Base-by-base conservation (phyloP, 345 rosid genomes). In the Angophora floribunda region DNA sequence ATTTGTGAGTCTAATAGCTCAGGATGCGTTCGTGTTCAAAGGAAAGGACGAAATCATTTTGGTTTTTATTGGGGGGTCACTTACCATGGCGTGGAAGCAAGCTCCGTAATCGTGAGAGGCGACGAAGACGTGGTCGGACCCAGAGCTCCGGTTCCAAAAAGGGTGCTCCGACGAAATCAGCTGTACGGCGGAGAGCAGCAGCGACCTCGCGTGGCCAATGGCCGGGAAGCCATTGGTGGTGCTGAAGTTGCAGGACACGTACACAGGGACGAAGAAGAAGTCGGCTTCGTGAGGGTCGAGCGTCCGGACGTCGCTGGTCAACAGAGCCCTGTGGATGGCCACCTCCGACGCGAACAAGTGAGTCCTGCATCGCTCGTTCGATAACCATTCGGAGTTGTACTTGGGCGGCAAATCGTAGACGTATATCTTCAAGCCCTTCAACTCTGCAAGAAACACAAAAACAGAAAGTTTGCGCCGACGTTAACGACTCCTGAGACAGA, bases 261-360 rank as follows among this genome's bases (percentile, higher is more conserved):
- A 98, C 21, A 98, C 98, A 15, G 99, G 99, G 36, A 97, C 97
- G 91, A 98, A 96, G 96, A 95, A 97, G 92, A 95, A 98, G 88
- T 98, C 99, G 6, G 99, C 99, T 86, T 96, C 95, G 75, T 92
- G 90, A 0, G 99, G 97, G 85, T 98, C 94, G 78, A 93, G 89
- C 15, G 99, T 97, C 89, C 97, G 95, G 22, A 93, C 89, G 3
- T 92, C 93, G 86, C 95, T 93, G 88, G 92, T 93, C 52, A 93
- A 88, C 8, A 96, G 41, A 1, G 99, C 98, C 82, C 87, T 93
- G 89, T 98, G 99, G 24, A 98, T 93, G 17, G 99, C 99, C 17
- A 98, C 99, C 93, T 98, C 99, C 6, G 99, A 92, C 19, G 99
- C 99, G 55, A 98, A 98, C 91, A 98, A 91, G 80, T 97, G 99